Base-by-base conservation (phyloP, 2,329 filamentous ascomycete species). In the Ascochyta rabiei region DNA sequence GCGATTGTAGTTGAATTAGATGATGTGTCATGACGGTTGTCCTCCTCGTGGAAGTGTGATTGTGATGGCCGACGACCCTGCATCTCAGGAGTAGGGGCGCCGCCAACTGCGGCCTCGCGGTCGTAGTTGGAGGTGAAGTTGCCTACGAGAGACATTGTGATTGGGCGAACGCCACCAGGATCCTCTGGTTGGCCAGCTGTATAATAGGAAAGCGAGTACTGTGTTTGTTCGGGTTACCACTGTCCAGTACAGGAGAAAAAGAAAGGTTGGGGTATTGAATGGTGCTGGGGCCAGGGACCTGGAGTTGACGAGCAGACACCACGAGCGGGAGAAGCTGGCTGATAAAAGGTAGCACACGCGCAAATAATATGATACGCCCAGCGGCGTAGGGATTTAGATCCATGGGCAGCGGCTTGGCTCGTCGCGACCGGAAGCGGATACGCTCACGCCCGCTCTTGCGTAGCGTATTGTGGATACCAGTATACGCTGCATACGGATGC, bases 91-190 rank as follows among this genome's bases (percentile, higher is more conserved):
- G 68, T 55, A 39, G 73, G 72, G 12, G 70, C 72, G 43, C 76
- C 77, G 55, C 69, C 62, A 23, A 64, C 67, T 51, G 72, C 63
- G 54, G 71, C 73, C 48, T 73, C 71, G 23, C 68, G 70, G 67
- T 80, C 78, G 59, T 68, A 73, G 60, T 77, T 79, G 62, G 76
- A 74, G 41, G 69, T 66, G 55, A 79, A 76, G 63, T 77, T 78
- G 63, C 76, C 76, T 47, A 76, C 74, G 57, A 78, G 64, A 56
- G 75, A 76, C 77, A 80, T 79, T 56, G 9, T 66, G 56, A 60
- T 56, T 59, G 57, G 58, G 24, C 46, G 23, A 31, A 39, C 44
- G 57, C 59, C 60, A 38, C 51, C 50, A 37, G 21, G 39, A 42
- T 48, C 50, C 50, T 33, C 12, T 39, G n/a, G 16, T 41, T 42